Evolutionary conservation across 2,329 filamentous ascomycete genomes (phyloP), one percentile per base, ranked within the genome.

Genomic region (Bipolaris sorokiniana): DNA sequence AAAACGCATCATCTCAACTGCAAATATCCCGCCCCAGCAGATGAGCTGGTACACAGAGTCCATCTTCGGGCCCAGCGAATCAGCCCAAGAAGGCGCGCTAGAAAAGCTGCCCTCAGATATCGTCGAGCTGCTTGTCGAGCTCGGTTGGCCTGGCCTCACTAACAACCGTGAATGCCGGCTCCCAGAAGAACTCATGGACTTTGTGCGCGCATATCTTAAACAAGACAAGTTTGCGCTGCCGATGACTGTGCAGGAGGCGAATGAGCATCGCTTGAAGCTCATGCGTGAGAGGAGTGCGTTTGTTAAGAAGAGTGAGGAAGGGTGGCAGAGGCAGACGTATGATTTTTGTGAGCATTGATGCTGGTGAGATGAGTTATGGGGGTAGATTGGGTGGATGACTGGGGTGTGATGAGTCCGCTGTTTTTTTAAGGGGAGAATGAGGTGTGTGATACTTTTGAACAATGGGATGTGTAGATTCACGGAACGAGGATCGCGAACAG

Each of bases 21-120:
- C 78, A 0, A 82, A 85, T 54, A 77, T 84, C 0, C 82, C 82
- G 1, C 81, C 81, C 2, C 83, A 85, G 64, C 79, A 78, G 56
- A 66, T 76, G 22, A 72, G 79, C 2, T 85, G 82, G 82, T 79
- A 74, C 70, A 52, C 37, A 9, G 62, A 66, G 2, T 48, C 60
- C 5, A 9, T 64, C 3, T 47, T 69, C 10, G 61, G 63, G 5
- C 28, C 34, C 9, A 51, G 18, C 3, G 3, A 36, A 6, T 31
- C 51, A 13, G 7, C 47, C 2, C 52, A 49, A 3, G 28, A 47
- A 3, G 54, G 38, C 20, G 50, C 58, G 2, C 11, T 58, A 2
- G 56, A 58, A 1, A 62, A 64, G 7, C 18, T 69, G 3, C 67
- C 63, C 5, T 47, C 62, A 10, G 66, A 69, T 7, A 26, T 69